Base-by-base conservation (phyloP, 2,329 filamentous ascomycete genomes). In the Allantophomopsis cytisporea region DNA sequence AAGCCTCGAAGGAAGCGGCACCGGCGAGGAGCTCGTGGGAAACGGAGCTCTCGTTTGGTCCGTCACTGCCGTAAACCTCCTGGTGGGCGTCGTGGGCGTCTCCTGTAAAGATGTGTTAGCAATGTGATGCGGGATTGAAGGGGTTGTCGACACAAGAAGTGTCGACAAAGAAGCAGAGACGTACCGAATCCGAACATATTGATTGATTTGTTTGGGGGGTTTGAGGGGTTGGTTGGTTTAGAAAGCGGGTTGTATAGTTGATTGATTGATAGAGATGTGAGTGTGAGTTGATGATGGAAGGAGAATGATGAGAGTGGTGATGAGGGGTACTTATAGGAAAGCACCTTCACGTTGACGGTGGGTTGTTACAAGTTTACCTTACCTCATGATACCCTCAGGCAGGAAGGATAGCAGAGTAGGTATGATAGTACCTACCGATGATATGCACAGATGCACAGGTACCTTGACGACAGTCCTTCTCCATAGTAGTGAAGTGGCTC, bases 1-100 rank as follows among this genome's bases (percentile, higher is more conserved):
- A 82, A 51, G 77, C 84, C 47, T 75, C 79, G 56, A 89, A 89
- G 45, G 80, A 76, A 42, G 83, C 83, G 42, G 76, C 84, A 45
- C 82, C 82, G 47, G 78, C 83, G 41, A 88, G 57, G 36, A 84
- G 55, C 64, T 91, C 83, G 62, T 89, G 83, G 49, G 72, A 71
- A 54, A 83, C 63, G 54, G 71, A 71, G 50, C 70, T 66, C 61
- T 83, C 62, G 62, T 83, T 44, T 28, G 5, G 5, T 7, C 14
- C 14, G 17, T 41, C 23, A 10, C 30, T n/a, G n/a, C n/a, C 20
- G 52, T 69, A 62, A 43, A 64, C 51, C 47, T 65, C 48, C 44
- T 69, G 58, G 48, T 63, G 65, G n/a, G 60, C 52, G 15, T 61
- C 46, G 44, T 61, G 56, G 43, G 58, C 58, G 41, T 66, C 59